Percentiles rank a stretch among this genome's conserved stretches.
Conservation (phyloP, 1,284 basidiomycete species). For the Malassezia restricta region DNA sequence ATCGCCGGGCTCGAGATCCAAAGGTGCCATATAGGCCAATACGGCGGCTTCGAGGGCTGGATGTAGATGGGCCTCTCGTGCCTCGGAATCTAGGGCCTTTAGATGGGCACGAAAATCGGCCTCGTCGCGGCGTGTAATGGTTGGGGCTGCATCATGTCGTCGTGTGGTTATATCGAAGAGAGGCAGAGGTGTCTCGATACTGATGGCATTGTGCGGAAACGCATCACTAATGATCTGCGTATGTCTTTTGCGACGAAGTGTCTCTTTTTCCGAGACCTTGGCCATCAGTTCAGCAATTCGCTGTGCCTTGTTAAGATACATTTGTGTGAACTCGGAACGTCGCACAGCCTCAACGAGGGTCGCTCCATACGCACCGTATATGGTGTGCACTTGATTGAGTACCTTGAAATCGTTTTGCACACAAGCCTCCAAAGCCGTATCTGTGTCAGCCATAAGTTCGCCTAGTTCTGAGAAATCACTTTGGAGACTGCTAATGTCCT, state of each 20-base stretch:
- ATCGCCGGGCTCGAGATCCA: background rate
- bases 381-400: conserved; percentile 71
- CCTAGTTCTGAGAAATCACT: conserved; percentile 39
- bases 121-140: conserved; percentile 23
- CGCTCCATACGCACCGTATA: conserved; percentile 84
- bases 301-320: conserved; percentile 32
- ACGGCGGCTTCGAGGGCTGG: background rate
- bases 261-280: conserved; percentile 28
- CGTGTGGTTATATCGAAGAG: conserved; percentile 37
- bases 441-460: conserved; percentile 25
- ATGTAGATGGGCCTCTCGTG: background rate
- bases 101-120: conserved; percentile 25
- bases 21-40: background rate
- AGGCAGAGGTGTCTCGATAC: conserved; percentile 30
- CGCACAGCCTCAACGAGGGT: conserved; percentile 81
- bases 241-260: conserved; percentile 26
- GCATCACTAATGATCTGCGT: conserved; percentile 22
- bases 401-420: conserved; percentile 66
- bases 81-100: conserved; percentile 22
- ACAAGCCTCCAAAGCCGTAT: conserved; percentile 27
- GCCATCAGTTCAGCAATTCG: conserved; percentile 43
- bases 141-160: conserved; percentile 15
- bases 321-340: conserved; percentile 61
- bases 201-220: conserved; percentile 34
- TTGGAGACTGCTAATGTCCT: conserved; percentile 42